These are phyloP conservation scores for Pythium sp. DNA, from an alignment of 352 stramenopile genomes.

Conservation along the genomic window DNA sequence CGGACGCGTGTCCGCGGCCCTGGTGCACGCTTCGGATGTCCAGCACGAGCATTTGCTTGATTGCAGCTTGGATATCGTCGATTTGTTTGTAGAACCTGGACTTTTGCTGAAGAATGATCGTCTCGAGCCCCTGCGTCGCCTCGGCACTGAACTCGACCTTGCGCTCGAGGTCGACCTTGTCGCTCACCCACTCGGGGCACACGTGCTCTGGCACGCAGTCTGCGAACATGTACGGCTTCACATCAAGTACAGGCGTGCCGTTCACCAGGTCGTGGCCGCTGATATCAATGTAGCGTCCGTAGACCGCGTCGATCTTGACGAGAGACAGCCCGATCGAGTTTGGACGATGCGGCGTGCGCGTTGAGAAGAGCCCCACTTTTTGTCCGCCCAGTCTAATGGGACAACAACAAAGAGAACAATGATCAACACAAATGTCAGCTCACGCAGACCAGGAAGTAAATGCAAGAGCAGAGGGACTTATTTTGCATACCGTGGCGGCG, in stretches of 20 bases:
- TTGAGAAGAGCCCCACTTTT: slow-evolving; percentile 95
- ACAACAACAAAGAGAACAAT: background rate
- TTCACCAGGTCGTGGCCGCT: slow-evolving; percentile 94
- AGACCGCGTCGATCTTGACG: slow-evolving; percentile 88
- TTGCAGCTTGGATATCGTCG: slow-evolving; percentile 50
- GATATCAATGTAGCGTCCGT: slow-evolving; percentile 84
- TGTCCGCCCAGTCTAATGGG: slow-evolving; percentile 52
- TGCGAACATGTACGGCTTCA: slow-evolving; percentile 97
- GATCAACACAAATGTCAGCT: background rate
- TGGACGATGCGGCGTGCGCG: slow-evolving; percentile 94
- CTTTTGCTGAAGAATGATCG: slow-evolving; percentile 38
- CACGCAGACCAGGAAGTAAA: background rate
- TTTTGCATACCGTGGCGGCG: slow-evolving; percentile 39
- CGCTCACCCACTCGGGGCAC: slow-evolving; percentile 69
- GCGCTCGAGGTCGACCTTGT: slow-evolving; percentile 45
- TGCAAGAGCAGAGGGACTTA: background rate
- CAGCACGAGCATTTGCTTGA: slow-evolving; percentile 79
- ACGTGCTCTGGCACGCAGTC: slow-evolving; percentile 59
- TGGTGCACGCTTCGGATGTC: slow-evolving; percentile 85
- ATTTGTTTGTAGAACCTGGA: slow-evolving; percentile 66
- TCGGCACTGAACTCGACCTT: slow-evolving; percentile 52
- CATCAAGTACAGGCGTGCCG: slow-evolving; percentile 96
- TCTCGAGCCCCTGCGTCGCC: slow-evolving; percentile 35
- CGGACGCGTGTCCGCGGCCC: slow-evolving; percentile 49
- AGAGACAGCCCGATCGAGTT: slow-evolving; percentile 93